Percentiles rank a stretch among this genome's conserved stretches.
Evolutionary conservation across 768 basidiomycete species (phyloP).

Genomic region (Daedaleopsis nitida): DNA sequence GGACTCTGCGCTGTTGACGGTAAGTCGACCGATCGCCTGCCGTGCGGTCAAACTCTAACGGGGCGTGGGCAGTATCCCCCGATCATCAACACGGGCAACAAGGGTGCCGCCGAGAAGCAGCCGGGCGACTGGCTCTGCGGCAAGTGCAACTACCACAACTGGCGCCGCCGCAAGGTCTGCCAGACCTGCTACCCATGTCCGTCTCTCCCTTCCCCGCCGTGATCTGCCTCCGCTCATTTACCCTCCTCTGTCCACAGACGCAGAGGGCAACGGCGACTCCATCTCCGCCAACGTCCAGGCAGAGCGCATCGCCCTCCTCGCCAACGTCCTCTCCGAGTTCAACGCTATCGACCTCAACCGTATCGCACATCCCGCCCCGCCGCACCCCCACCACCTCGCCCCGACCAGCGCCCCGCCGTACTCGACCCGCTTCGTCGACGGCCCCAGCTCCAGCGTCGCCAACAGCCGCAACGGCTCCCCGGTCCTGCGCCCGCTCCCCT

Average conservation of each 20-base stretch:
- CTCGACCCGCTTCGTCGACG: neutral
- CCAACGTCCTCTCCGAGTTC: constrained; percentile 63
- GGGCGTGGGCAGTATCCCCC: constrained; percentile 63
- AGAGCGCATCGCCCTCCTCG: constrained; percentile 79
- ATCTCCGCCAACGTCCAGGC: constrained; percentile 84
- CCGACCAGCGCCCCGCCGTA: constrained; percentile 13
- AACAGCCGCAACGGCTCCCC: constrained; percentile 15
- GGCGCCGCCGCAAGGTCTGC: constrained; percentile 86
- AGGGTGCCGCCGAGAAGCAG: constrained; percentile 83
- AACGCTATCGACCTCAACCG: constrained; percentile 22
- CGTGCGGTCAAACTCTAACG: constrained; percentile 7
- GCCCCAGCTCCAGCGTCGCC: neutral
- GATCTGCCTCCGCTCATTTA: constrained; percentile 3
- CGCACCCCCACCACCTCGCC: constrained; percentile 7
- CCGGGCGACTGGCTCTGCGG: constrained; percentile 64
- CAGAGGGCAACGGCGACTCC: constrained; percentile 87
- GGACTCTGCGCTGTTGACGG: constrained; percentile 54
- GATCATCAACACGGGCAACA: constrained; percentile 86
- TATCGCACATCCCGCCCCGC: constrained; percentile 21
- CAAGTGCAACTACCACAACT: constrained; percentile 87
- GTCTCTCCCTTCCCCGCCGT: constrained; percentile 31
- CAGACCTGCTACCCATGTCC: constrained; percentile 85
- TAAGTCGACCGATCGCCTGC: constrained; percentile 32
- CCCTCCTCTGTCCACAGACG: constrained; percentile 48
- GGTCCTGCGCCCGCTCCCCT: constrained; percentile 9